These are phyloP conservation scores for Tolypocladium cylindrosporum DNA, from an alignment of 2,329 filamentous ascomycete genomes.

Conservation along the genomic window DNA sequence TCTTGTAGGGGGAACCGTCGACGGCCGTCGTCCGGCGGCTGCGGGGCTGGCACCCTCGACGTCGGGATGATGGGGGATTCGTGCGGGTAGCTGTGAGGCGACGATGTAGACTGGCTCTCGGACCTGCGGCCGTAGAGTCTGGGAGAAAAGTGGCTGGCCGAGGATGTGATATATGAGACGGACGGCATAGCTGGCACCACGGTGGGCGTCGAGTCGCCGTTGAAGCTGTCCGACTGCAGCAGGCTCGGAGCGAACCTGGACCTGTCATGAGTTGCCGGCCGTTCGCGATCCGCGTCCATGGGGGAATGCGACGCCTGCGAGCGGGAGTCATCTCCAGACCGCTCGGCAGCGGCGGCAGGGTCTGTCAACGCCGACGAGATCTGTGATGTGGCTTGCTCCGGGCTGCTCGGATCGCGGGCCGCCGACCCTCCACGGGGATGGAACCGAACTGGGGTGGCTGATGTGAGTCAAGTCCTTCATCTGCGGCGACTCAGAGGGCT, in stretches of 20 bases:
- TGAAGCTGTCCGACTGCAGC: constrained; percentile 1
- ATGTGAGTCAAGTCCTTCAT: neutral
- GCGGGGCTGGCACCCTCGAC: neutral
- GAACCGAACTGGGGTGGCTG: constrained; percentile 7
- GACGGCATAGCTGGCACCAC: neutral
- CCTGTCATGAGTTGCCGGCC: neutral
- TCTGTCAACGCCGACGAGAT: neutral
- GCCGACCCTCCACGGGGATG: constrained; percentile 8
- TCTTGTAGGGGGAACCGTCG: constrained; percentile 20
- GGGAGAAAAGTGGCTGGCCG: neutral
- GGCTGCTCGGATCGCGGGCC: neutral
- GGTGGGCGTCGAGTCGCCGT: neutral
- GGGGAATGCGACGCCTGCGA: neutral
- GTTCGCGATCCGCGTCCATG: neutral
- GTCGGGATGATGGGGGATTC: neutral
- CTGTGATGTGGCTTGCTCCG: neutral
- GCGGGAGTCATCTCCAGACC: neutral
- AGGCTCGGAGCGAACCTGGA: neutral
- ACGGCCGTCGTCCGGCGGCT: neutral
- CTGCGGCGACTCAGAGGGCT: neutral
- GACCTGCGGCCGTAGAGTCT: neutral
- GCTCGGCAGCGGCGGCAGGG: neutral
- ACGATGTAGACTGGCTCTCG: neutral
- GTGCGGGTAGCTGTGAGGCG: neutral
- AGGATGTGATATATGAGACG: constrained; percentile 3